Evolutionary conservation across 208 protist genomes (phyloP), one percentile per base, ranked within the genome.

Genomic region (Wallacemonas sp.): DNA sequence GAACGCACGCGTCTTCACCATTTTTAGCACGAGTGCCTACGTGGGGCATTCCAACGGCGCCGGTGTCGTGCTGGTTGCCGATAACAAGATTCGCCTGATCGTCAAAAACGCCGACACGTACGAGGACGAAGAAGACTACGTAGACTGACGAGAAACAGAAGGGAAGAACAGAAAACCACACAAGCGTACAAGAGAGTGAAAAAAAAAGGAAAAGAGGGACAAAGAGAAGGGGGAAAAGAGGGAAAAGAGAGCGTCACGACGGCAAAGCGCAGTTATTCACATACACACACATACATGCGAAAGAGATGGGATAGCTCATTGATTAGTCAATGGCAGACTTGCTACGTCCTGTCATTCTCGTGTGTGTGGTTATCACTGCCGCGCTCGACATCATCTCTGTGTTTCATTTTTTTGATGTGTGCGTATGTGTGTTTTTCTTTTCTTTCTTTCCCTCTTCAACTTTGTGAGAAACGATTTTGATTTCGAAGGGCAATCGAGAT

Each of bases 11-110:
- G 90, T 97, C 8, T 90, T 98, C 62, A 97, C 95, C 17, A 96
- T 98, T 58, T 98, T 98, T 41, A 97, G 93, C 72, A 96, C 93
- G 6, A 93, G 89, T 51, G 86, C 95, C 41, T 98, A 98, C 65
- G 86, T 94, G 9, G 95, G 95, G 3, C 89, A 97, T 62, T 76
- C 91, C 38, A 97, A 98, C 69, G 88, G 90, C 19, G 94, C 91
- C 3, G 94, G 91, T 28, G 89, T 96, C 30, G 90, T 97, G 55
- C 72, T 96, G 15, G 91, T 97, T 14, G 85, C 86, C 15, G 88
- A 96, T 53, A 80, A 81, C 5, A 95, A 86, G 63, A 96, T 97
- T 26, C 87, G 90, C 3, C 75, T 97, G 15, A 95, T 97, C 31
- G 86, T 96, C 49, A 97, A 97, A 75, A 86, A 76, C 45, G 86